Evolutionary conservation across 768 basidiomycete species (phyloP).

Genomic region (Pisolithus marmoratus): DNA sequence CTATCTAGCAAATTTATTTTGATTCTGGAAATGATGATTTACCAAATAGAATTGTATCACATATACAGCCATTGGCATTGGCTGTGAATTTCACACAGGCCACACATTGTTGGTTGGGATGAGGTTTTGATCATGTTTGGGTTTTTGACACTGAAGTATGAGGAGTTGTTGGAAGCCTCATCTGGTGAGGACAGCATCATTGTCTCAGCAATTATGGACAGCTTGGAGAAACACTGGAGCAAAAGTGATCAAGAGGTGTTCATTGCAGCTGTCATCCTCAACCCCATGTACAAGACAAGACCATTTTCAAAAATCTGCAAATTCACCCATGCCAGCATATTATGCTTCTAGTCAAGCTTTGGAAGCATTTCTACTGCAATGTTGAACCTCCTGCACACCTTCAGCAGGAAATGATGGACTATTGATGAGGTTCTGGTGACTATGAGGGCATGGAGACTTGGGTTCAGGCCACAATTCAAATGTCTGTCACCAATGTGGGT

Average conservation of each 20-base stretch:
- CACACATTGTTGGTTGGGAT: conserved; percentile 26
- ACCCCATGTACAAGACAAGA: conserved; percentile 19
- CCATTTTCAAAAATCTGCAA: conserved; percentile 1
- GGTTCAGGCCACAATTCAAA: neutral
- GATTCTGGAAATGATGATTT: no score
- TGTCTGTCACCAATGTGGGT: neutral
- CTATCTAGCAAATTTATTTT: neutral
- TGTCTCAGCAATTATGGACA: conserved; percentile 19
- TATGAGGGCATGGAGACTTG: neutral
- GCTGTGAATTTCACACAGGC: conserved; percentile 22
- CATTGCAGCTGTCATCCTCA: conserved; percentile 27
- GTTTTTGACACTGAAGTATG: conserved; percentile 15
- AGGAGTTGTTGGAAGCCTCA: neutral
- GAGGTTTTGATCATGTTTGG: conserved; percentile 29
- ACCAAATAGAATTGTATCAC: neutral
- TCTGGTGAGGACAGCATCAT: conserved; percentile 4
- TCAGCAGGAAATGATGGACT: neutral
- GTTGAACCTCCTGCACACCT: neutral
- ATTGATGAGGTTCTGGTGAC: neutral
- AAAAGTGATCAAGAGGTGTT: conserved; percentile 22
- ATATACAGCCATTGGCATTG: neutral
- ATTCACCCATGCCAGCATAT: neutral
- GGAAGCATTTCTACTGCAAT: neutral
- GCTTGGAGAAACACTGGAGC: conserved; percentile 18
- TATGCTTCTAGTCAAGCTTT: neutral